phyloP scores from a whole-genome alignment of 2,329 filamentous ascomycete genomes.

The Clarireedia homoeocarpa region DNA sequence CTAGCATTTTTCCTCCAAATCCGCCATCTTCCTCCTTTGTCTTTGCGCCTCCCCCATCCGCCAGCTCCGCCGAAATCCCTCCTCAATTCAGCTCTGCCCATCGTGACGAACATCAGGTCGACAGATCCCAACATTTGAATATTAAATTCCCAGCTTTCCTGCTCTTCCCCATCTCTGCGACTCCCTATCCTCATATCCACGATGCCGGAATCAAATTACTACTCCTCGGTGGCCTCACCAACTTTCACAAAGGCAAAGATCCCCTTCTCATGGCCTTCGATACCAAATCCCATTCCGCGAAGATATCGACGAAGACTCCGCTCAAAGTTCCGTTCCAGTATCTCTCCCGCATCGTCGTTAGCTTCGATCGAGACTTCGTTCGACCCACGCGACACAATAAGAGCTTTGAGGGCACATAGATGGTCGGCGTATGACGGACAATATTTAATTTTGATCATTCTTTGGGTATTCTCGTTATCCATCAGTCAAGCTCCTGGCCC shows the following conservation, averaged over 20 bases:
- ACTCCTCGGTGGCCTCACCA: slow-evolving; percentile 20
- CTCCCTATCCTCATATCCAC: background rate
- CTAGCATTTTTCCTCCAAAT: background rate
- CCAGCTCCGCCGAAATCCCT: slow-evolving; percentile 1
- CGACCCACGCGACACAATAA: slow-evolving; percentile 69
- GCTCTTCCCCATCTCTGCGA: background rate
- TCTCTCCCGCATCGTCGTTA: slow-evolving; percentile 64
- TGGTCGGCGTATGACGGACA: slow-evolving; percentile 82
- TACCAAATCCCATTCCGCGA: slow-evolving; percentile 51
- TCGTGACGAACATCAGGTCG: background rate
- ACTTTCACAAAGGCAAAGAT: slow-evolving; percentile 27
- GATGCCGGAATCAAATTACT: slow-evolving; percentile 22
- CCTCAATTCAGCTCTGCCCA: background rate
- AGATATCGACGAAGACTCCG: slow-evolving; percentile 59
- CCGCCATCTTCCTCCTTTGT: slow-evolving; percentile 1
- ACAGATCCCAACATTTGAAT: background rate
- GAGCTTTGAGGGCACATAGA: slow-evolving; percentile 65
- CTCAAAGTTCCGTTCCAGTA: slow-evolving; percentile 58
- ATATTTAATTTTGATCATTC: slow-evolving; percentile 65
- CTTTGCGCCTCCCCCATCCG: background rate
- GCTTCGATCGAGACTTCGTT: slow-evolving; percentile 74
- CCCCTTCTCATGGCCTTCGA: slow-evolving; percentile 38
- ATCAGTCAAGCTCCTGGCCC: slow-evolving; percentile 75
- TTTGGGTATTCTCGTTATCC: slow-evolving; percentile 75
- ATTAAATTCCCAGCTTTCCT: background rate